Percentiles rank a stretch among this genome's conserved stretches.
phyloP scores from a whole-genome alignment of 805 yeast genomes.

The Diddensiella santjacobensis region DNA sequence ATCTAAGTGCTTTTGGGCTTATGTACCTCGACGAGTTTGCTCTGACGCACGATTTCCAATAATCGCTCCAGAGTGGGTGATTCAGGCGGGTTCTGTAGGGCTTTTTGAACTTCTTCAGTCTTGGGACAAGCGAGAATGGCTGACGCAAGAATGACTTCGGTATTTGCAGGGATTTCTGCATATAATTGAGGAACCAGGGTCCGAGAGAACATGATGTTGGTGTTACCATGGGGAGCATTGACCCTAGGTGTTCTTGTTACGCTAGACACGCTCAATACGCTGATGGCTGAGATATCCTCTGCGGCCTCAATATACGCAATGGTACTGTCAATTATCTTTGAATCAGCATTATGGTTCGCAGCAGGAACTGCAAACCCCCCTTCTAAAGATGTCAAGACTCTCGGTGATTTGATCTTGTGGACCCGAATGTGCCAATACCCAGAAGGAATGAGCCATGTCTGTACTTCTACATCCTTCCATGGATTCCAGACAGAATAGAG shows the following conservation, averaged over 20 bases:
- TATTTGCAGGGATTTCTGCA: slow-evolving; percentile 11
- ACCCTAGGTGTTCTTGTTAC: slow-evolving; percentile 9
- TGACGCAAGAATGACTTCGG: slow-evolving; percentile 6
- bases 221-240: slow-evolving; percentile 16
- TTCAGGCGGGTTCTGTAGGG: slow-evolving; percentile 1
- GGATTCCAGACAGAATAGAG: slow-evolving; percentile 23
- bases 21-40: not conserved
- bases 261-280: not conserved
- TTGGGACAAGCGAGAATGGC: slow-evolving; percentile 13
- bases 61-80: not conserved
- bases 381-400: slow-evolving; percentile 14
- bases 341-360: not conserved
- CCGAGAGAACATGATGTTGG: slow-evolving; percentile 13
- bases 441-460: slow-evolving; percentile 24
- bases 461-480: slow-evolving; percentile 20
- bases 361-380: slow-evolving; percentile 20
- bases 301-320: slow-evolving; percentile 3
- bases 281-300: slow-evolving; percentile 11
- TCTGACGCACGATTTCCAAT: not conserved
- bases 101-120: not conserved
- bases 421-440: slow-evolving; percentile 21
- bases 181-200: slow-evolving; percentile 18
- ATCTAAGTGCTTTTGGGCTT: not conserved
- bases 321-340: too few relatives aligned
- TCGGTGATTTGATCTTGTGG: slow-evolving; percentile 14